A percentile compares a stretch with the other conserved stretches of the same genome.
phyloP scores from a whole-genome alignment of 257 asterid species.

The Marsdenia floribunda region DNA sequence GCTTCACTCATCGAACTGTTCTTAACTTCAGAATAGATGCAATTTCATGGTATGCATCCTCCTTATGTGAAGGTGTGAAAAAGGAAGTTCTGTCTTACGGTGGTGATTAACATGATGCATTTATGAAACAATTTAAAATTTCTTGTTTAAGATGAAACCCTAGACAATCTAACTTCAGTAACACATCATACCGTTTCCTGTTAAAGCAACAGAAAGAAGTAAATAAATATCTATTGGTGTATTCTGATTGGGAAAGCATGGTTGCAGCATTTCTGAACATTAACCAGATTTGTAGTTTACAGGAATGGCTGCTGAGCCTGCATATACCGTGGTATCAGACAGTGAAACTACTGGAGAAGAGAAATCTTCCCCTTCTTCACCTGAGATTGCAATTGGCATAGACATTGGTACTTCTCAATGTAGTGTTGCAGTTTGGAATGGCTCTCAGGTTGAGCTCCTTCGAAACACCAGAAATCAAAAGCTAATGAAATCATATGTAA shows the following conservation, averaged over 20 bases:
- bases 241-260: neutral
- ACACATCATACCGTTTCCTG: neutral
- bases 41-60: neutral
- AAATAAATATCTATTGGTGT: neutral
- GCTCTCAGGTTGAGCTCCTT: slow-evolving; percentile 62
- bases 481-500: slow-evolving; percentile 55
- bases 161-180: neutral
- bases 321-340: slow-evolving; percentile 81
- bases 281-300: slow-evolving; percentile 5
- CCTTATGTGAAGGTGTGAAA: neutral
- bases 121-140: neutral
- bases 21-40: neutral
- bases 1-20: neutral
- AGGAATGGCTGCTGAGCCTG: slow-evolving; percentile 77
- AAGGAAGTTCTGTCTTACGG: neutral
- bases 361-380: slow-evolving; percentile 38
- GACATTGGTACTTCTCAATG: slow-evolving; percentile 93
- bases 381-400: slow-evolving; percentile 71
- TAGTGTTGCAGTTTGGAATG: slow-evolving; percentile 77
- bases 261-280: neutral
- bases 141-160: neutral
- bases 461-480: slow-evolving; percentile 65
- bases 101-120: neutral
- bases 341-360: slow-evolving; percentile 78
- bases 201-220: neutral